These are phyloP conservation scores for Madurella fahalii DNA, from an alignment of 2,329 filamentous ascomycete species.

Conservation along the genomic window DNA sequence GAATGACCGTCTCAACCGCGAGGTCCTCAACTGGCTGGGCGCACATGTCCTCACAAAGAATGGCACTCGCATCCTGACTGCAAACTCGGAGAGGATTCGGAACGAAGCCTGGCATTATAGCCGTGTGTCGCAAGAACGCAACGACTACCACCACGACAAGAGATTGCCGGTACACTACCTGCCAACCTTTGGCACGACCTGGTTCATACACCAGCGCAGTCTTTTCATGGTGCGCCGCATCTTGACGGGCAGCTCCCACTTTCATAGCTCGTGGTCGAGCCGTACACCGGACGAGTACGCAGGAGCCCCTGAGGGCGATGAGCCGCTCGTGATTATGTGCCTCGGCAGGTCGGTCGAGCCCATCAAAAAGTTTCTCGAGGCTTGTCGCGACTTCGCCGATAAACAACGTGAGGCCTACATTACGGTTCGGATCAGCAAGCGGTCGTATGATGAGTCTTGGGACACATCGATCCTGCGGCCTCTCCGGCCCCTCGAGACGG, in stretches of 20 bases:
- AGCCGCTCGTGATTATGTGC: slow-evolving; percentile 38
- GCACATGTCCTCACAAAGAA: slow-evolving; percentile 32
- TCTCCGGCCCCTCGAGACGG: slow-evolving; percentile 33
- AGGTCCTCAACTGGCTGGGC: slow-evolving; percentile 38
- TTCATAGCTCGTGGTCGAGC: slow-evolving; percentile 14
- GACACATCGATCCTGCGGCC: slow-evolving; percentile 34
- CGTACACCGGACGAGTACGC: slow-evolving; percentile 32
- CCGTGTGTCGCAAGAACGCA: slow-evolving; percentile 25
- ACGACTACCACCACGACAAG: slow-evolving; percentile 33
- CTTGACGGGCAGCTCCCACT: slow-evolving; percentile 20
- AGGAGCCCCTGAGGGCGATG: slow-evolving; percentile 33
- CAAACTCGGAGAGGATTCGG: slow-evolving; percentile 31
- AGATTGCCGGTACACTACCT: slow-evolving; percentile 35
- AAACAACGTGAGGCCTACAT: slow-evolving; percentile 35
- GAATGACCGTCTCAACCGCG: slow-evolving; percentile 36
- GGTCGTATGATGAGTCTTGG: slow-evolving; percentile 31
- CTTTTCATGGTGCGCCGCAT: slow-evolving; percentile 37
- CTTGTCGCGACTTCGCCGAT: slow-evolving; percentile 44
- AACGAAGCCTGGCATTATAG: slow-evolving; percentile 33
- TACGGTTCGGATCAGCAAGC: slow-evolving; percentile 34
- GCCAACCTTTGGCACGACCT: slow-evolving; percentile 36
- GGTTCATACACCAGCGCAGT: slow-evolving; percentile 33
- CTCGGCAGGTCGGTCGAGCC: slow-evolving; percentile 44
- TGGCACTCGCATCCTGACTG: slow-evolving; percentile 33
- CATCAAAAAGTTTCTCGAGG: slow-evolving; percentile 43